Base-by-base conservation (phyloP, 192 early-diverging fungal species). In the Mortierella antarctica region DNA sequence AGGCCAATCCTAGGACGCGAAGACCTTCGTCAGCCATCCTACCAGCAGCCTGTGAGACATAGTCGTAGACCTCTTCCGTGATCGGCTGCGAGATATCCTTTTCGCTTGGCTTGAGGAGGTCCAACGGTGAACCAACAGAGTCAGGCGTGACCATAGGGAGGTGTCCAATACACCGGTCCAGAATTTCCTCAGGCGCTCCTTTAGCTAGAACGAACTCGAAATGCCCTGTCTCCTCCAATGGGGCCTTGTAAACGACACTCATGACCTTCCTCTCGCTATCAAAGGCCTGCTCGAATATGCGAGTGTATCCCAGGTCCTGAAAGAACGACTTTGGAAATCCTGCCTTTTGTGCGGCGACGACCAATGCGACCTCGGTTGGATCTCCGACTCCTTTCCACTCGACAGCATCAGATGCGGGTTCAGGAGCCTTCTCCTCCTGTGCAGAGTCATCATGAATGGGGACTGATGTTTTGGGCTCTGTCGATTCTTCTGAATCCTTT, bases 221-320 rank as follows among this genome's bases (percentile, higher is more conserved):
- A 23, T 83, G 62, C 31, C 59, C 80, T 1, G 47, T 52, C 1
- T 21, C 6, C 3, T 80, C 52, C 1, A 80, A 18, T 53, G 51
- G 68, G 23, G 68, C 74, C 51, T 88, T 83, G 83, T 91, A 95
- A 2, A 96, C 84, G 12, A 93, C 91, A 83, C 92, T 94, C 97
- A 98, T 98, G 41, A 96, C 88, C 84, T 99, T 99, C 54, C 97
- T 91, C 65, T 98, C 97, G 75, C 93, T 93, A 79, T 97, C 95
- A 74, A 98, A 98, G 1, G 96, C 91, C 59, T 94, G 92, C 78
- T 97, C 96, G 23, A 88, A 92, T 8, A 88, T 67, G 57, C 93
- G 94, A 8, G 63, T 80, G n/a, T 94, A 83, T 41, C 89, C 90
- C 15, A 84, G 57, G 10, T 75, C 67, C 17, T 89, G 82, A 84